A percentile compares a stretch with the other conserved stretches of the same genome.
phyloP scores from a whole-genome alignment of 2,329 filamentous ascomycete species.

The Sporothrix phasma region DNA sequence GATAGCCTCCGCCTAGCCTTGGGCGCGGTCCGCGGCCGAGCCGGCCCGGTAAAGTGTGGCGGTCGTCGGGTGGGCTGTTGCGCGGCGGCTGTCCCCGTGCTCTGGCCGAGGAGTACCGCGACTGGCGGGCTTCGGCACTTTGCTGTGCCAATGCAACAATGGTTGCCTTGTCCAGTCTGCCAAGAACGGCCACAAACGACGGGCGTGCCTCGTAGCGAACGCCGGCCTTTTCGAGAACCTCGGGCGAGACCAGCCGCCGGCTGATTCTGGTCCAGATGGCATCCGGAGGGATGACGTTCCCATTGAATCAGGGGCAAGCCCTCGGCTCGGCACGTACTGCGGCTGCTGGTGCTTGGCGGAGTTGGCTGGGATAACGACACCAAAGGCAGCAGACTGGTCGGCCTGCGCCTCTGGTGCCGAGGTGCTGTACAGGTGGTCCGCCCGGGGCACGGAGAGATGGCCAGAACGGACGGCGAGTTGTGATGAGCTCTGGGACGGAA shows the following conservation, averaged over 20 bases:
- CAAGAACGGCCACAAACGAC: conserved; percentile 50
- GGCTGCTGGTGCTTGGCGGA: conserved; percentile 16
- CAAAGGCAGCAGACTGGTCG: conserved; percentile 12
- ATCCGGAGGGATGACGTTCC: conserved; percentile 45
- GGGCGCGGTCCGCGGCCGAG: neutral
- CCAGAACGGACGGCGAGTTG: neutral
- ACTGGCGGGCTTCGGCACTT: conserved; percentile 36
- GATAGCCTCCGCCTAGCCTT: neutral
- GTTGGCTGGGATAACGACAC: conserved; percentile 18
- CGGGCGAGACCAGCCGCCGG: conserved; percentile 45
- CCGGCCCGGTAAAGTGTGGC: neutral
- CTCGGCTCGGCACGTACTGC: conserved; percentile 16
- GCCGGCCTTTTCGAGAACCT: conserved; percentile 44
- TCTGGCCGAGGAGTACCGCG: neutral
- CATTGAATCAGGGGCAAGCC: conserved; percentile 44
- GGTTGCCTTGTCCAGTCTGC: conserved; percentile 41
- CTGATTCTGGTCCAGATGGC: conserved; percentile 52
- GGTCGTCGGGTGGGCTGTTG: neutral
- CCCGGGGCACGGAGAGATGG: neutral
- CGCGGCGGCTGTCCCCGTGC: neutral
- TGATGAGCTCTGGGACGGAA: neutral
- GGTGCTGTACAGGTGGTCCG: neutral
- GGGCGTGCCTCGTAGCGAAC: conserved; percentile 52
- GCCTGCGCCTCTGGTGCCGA: neutral
- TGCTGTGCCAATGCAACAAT: conserved; percentile 42